These are phyloP conservation scores for Populus alba DNA, from an alignment of 345 rosid genomes.

Conservation along the genomic window DNA sequence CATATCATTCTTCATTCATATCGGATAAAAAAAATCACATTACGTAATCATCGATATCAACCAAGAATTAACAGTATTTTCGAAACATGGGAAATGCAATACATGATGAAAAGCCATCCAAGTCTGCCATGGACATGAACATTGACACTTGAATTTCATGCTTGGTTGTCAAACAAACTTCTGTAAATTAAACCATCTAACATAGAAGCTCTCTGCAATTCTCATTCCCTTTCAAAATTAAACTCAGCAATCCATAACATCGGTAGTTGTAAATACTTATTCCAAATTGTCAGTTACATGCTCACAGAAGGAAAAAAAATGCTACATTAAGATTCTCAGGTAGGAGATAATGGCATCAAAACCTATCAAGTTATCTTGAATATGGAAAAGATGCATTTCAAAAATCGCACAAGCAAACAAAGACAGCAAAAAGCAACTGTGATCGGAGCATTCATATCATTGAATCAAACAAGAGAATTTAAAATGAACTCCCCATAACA, in stretches of 20 bases:
- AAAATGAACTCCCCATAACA: background rate
- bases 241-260: background rate
- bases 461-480: background rate
- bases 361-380: background rate
- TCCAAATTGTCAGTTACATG: background rate
- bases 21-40: background rate
- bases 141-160: background rate
- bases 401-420: background rate
- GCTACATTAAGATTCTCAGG: background rate
- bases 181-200: background rate
- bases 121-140: background rate
- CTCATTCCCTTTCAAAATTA: no score
- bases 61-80: background rate
- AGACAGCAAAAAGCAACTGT: background rate
- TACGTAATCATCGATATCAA: background rate
- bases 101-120: background rate
- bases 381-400: background rate
- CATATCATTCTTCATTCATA: background rate
- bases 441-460: background rate
- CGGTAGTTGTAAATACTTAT: background rate
- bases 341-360: background rate
- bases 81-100: background rate
- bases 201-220: background rate
- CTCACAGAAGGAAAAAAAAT: background rate
- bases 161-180: background rate